Conservation (phyloP, 306 rosid genomes). For the Begonia loranthoides region DNA sequence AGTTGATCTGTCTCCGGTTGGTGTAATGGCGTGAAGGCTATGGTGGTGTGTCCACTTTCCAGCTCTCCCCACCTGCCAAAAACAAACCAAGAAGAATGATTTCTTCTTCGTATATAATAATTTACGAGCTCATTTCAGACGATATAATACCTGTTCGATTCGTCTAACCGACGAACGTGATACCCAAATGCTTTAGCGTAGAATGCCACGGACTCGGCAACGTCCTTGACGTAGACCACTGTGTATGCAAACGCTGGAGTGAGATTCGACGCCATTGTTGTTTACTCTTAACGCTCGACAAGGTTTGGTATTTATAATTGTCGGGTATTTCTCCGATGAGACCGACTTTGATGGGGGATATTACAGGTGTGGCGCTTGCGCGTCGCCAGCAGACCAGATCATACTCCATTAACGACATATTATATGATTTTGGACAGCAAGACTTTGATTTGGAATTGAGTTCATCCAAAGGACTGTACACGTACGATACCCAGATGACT, state of each 20-base stretch:
- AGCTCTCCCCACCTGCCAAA: slow-evolving; percentile 72
- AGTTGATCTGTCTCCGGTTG: slow-evolving; percentile 69
- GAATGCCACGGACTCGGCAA: slow-evolving; percentile 50
- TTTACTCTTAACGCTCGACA: background rate
- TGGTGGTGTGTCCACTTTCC: slow-evolving; percentile 61
- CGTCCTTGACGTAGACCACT: slow-evolving; percentile 60
- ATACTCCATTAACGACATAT: background rate
- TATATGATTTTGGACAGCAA: no score
- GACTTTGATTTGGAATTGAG: no score
- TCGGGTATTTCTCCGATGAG: background rate
- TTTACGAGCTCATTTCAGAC: no score
- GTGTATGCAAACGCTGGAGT: slow-evolving; percentile 48
- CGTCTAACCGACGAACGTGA: slow-evolving; percentile 61
- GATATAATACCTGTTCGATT: slow-evolving; percentile 42
- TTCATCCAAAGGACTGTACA: no score
- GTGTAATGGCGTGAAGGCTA: slow-evolving; percentile 68
- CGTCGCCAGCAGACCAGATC: background rate
- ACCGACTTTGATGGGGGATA: background rate
- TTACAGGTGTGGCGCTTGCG: slow-evolving; percentile 21
- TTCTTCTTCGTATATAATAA: no score
- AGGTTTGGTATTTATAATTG: no score
- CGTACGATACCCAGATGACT: no score
- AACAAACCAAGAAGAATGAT: no score
- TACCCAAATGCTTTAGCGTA: slow-evolving; percentile 63
- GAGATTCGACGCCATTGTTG: slow-evolving; percentile 31